Evolutionary conservation across 768 basidiomycete genomes (phyloP).

Genomic region (Mycena vulgaris): DNA sequence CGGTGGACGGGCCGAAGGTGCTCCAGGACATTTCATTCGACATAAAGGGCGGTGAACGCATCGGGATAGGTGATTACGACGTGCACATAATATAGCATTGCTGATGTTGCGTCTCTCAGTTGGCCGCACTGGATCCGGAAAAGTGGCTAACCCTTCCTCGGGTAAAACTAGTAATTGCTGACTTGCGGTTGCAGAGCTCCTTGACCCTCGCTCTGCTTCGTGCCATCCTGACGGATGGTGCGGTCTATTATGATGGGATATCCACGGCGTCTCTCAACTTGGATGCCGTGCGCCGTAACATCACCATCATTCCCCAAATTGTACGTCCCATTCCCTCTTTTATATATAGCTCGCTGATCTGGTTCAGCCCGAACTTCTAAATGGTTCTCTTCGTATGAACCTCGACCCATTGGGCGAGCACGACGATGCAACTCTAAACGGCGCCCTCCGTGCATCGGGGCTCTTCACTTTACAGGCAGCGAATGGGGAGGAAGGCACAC

Average conservation of each 20-base stretch:
- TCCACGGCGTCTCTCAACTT: slow-evolving; percentile 57
- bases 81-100: neutral
- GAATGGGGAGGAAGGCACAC: neutral
- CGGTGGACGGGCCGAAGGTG: slow-evolving; percentile 67
- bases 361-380: slow-evolving; percentile 48
- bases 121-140: slow-evolving; percentile 61
- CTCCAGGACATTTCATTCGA: slow-evolving; percentile 46
- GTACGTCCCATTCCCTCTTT: slow-evolving; percentile 52
- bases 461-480: slow-evolving; percentile 33
- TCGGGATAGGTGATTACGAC: slow-evolving; percentile 8
- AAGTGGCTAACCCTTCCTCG: slow-evolving; percentile 45
- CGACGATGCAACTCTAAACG: slow-evolving; percentile 53
- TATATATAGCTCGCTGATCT: neutral
- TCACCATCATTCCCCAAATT: slow-evolving; percentile 60
- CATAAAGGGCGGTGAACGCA: slow-evolving; percentile 57
- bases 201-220: slow-evolving; percentile 57
- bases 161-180: slow-evolving; percentile 17
- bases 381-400: slow-evolving; percentile 58
- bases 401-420: slow-evolving; percentile 60
- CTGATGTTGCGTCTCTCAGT: slow-evolving; percentile 40
- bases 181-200: slow-evolving; percentile 39
- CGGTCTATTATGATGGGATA: slow-evolving; percentile 60
- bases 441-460: slow-evolving; percentile 50
- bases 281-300: slow-evolving; percentile 57
- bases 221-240: slow-evolving; percentile 58